These are phyloP conservation scores for Arachis stenosperma DNA, from an alignment of 306 rosid species.

Conservation along the genomic window DNA sequence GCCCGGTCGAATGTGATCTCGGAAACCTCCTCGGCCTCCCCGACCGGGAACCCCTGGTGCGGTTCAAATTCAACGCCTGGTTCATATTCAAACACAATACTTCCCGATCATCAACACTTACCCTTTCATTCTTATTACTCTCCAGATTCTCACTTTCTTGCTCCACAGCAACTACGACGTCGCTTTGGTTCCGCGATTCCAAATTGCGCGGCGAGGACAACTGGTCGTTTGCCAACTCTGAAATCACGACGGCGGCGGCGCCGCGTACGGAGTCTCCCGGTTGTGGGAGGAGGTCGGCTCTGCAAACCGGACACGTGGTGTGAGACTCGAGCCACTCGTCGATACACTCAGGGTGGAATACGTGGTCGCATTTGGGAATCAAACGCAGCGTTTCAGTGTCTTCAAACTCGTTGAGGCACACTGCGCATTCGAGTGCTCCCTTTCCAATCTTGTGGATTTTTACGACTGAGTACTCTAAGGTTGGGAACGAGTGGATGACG, in stretches of 20 bases:
- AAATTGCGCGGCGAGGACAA: constrained; percentile 37
- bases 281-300: constrained; percentile 69
- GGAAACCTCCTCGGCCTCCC: constrained; percentile 57
- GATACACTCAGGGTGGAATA: constrained; percentile 87
- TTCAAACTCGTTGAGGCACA: constrained; percentile 82
- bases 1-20: constrained; percentile 94
- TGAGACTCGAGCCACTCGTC: constrained; percentile 82
- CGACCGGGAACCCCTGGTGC: constrained; percentile 53
- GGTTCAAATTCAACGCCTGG: constrained; percentile 62
- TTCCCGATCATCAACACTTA: constrained; percentile 27
- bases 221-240: neutral
- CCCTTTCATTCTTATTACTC: neutral
- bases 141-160: neutral
- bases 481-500: constrained; percentile 68
- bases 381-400: constrained; percentile 86
- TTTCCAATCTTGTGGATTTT: constrained; percentile 74
- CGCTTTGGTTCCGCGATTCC: constrained; percentile 56
- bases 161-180: constrained; percentile 35
- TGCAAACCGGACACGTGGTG: constrained; percentile 91
- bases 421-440: constrained; percentile 85
- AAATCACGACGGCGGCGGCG: neutral
- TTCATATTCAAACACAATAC: neutral
- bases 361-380: constrained; percentile 94
- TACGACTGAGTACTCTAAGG: constrained; percentile 63
- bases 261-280: constrained; percentile 47